Base-by-base conservation (phyloP, 1,139 yeast genomes). In the Candida sp. region DNA sequence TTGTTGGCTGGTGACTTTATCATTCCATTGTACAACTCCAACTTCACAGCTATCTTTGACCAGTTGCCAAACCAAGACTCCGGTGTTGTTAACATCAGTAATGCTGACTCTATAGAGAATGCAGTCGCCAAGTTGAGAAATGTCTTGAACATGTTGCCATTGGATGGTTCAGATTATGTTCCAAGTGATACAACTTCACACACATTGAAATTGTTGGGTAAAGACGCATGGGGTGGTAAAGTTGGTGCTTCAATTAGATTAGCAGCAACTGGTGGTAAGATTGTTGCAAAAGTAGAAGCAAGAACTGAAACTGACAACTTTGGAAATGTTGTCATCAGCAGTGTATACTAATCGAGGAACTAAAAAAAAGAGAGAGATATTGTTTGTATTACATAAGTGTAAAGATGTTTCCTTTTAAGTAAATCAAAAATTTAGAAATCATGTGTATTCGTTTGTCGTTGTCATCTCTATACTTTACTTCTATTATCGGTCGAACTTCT, bases 1-100 rank as follows among this genome's bases (percentile, higher is more conserved):
- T 67, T 94, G 49, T 75, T 74, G 38, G 88, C 96, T 11, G 97
- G 97, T 45, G 98, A 92, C 68, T 94, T 86, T 70, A 78, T 92
- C 51, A 71, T 74, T 50, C 96, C 97, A 49, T 78, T 91, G 32
- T 92, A 85, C 67, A 83, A 88, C 57, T 90, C 96, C 49, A 84
- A 86, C 71, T 93, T 93, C 67, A 83, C 88, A 6, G 77, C 83
- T 48, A 73, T 83, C 37, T 93, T 88, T 78, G 97, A 90, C 61
- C 90, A 84, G 67, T 78, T 93, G 57, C 79, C 72, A 11, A 50
- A 60, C 43, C 69, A 67, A 48, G 35, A 50, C 30, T 69, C 70
- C 33, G 63, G 72, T 41, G 61, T 70, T 9, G 80, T 76, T 41
- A 68, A 73, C 44, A 61, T 78, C 35, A 56, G 80, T 38, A 70